These are phyloP conservation scores for Xylaria telfairii DNA, from an alignment of 495 filamentous ascomycete genomes.

Conservation along the genomic window DNA sequence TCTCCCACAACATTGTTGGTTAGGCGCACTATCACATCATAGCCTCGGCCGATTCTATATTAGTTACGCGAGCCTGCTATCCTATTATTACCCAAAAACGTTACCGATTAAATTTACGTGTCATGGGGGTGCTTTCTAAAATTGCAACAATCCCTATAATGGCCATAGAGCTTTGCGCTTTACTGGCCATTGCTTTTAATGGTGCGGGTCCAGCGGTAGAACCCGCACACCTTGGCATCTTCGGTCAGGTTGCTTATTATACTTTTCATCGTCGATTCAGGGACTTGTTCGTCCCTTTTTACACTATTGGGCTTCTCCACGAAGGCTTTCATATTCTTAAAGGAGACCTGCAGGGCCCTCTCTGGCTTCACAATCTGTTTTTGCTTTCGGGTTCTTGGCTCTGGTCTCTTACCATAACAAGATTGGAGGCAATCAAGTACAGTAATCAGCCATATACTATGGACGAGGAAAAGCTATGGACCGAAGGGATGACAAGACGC, in stretches of 20 bases:
- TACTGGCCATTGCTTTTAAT: neutral
- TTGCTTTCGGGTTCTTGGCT: conserved; percentile 7
- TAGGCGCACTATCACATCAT: neutral
- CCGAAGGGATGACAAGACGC: neutral
- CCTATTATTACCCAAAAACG: neutral
- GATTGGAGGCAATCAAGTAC: neutral
- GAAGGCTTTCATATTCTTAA: neutral
- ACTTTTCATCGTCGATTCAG: conserved; percentile 8
- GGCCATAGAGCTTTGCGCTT: neutral
- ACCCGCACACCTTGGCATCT: neutral
- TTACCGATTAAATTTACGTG: neutral
- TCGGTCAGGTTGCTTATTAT: neutral
- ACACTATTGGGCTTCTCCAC: neutral
- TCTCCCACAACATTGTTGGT: neutral
- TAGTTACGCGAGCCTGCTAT: neutral
- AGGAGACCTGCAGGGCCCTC: neutral
- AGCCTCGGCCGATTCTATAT: conserved; percentile 8
- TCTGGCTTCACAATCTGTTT: neutral
- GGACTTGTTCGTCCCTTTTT: neutral
- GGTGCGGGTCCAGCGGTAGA: neutral
- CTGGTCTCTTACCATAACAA: neutral
- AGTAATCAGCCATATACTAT: neutral
- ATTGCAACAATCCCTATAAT: conserved; percentile 1
- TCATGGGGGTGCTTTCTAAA: neutral
- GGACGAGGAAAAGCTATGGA: conserved; percentile 5